These are phyloP conservation scores for Cordyceps tenuipes DNA, from an alignment of 2,329 filamentous ascomycete species.

Conservation along the genomic window DNA sequence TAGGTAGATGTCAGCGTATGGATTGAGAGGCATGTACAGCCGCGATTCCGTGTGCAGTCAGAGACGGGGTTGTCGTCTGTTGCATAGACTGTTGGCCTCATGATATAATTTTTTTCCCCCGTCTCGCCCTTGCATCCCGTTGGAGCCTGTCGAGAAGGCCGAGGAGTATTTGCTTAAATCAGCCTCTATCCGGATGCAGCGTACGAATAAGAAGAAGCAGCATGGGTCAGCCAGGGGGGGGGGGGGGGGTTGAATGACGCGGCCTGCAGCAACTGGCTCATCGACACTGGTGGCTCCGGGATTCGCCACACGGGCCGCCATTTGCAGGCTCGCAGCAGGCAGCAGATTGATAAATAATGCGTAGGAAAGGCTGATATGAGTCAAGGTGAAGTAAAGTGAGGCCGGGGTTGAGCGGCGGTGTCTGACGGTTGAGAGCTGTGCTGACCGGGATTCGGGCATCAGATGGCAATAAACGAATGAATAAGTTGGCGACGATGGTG, in stretches of 20 bases:
- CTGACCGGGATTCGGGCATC: neutral
- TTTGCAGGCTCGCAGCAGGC: neutral
- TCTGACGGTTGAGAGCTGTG: neutral
- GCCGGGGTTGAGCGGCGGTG: neutral
- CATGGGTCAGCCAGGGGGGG: neutral
- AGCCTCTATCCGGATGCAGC: too few species aligned
- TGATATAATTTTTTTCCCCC: neutral
- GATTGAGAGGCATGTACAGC: neutral
- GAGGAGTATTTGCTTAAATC: neutral
- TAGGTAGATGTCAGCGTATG: neutral
- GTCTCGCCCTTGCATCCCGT: neutral
- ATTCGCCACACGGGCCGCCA: neutral
- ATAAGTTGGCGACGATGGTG: neutral
- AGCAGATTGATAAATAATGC: neutral
- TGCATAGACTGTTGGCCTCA: neutral
- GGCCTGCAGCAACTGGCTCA: neutral
- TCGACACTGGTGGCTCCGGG: neutral
- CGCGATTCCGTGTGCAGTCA: neutral
- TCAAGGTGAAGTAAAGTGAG: neutral
- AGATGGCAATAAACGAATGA: neutral
- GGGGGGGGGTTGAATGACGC: neutral
- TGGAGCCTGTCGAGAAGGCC: neutral
- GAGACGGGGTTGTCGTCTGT: neutral
- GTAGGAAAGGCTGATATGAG: slow-evolving; percentile 1
- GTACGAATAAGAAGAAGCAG: too few species aligned